A percentile compares a stretch with the other conserved stretches of the same genome.
phyloP scores from a whole-genome alignment of 1,284 basidiomycete species.

The Marasmius sp. region DNA sequence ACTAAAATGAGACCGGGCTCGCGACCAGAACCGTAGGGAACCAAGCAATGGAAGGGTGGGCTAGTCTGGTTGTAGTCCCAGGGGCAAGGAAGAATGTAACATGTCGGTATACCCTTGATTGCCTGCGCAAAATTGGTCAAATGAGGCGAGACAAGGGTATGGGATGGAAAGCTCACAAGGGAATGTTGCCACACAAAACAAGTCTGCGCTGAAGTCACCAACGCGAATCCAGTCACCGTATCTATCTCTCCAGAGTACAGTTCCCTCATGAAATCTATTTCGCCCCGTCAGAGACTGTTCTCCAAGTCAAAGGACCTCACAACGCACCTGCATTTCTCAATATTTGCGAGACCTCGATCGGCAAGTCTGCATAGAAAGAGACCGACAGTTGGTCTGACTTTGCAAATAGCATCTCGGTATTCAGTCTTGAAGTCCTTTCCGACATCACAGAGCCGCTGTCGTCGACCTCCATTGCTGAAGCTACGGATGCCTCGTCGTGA shows the following conservation, averaged over 20 bases:
- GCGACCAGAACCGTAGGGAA: slow-evolving; percentile 65
- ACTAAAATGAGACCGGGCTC: slow-evolving; percentile 79
- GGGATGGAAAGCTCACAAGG: slow-evolving; percentile 40
- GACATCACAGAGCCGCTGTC: slow-evolving; percentile 39
- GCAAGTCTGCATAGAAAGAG: slow-evolving; percentile 68
- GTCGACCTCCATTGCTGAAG: slow-evolving; percentile 67
- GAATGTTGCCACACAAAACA: slow-evolving; percentile 84
- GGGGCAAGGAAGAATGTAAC: slow-evolving; percentile 79
- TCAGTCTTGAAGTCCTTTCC: slow-evolving; percentile 36
- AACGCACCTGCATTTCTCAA: slow-evolving; percentile 63
- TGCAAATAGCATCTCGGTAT: slow-evolving; percentile 58
- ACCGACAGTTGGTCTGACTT: slow-evolving; percentile 71
- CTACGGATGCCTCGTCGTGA: slow-evolving; percentile 38
- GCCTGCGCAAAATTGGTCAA: slow-evolving; percentile 35
- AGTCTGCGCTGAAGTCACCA: slow-evolving; percentile 67
- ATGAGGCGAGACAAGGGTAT: neutral
- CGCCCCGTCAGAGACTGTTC: slow-evolving; percentile 11
- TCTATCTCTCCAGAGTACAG: slow-evolving; percentile 72
- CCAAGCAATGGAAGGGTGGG: slow-evolving; percentile 65
- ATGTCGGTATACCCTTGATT: slow-evolving; percentile 67
- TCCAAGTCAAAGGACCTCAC: neutral
- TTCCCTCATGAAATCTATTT: slow-evolving; percentile 64
- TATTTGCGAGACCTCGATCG: slow-evolving; percentile 71
- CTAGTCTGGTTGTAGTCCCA: slow-evolving; percentile 39
- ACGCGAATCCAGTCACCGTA: slow-evolving; percentile 66